Percentiles rank a stretch among this genome's conserved stretches.
Conservation (phyloP, 768 basidiomycete species). For the Pisolithus albus region DNA sequence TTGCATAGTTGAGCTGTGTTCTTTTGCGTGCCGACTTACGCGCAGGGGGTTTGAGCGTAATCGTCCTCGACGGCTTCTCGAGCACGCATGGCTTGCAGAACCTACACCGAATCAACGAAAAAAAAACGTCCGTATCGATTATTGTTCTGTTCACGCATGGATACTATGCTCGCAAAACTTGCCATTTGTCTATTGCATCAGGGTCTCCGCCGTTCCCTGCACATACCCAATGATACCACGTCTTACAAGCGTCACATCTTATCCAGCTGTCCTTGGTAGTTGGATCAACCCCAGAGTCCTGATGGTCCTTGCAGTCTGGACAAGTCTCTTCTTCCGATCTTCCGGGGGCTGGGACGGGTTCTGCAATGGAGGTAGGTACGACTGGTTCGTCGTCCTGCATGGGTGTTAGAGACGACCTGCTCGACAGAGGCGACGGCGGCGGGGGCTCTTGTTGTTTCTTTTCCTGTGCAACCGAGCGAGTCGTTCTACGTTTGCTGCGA, state of each 20-base stretch:
- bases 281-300: slow-evolving; percentile 25
- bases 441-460: slow-evolving; percentile 28
- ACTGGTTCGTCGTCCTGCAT: slow-evolving; percentile 7
- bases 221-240: slow-evolving; percentile 82
- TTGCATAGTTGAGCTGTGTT: slow-evolving; percentile 72
- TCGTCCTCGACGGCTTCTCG: slow-evolving; percentile 51
- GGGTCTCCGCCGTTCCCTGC: slow-evolving; percentile 60
- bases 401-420: slow-evolving; percentile 24
- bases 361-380: not conserved
- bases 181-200: slow-evolving; percentile 75
- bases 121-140: slow-evolving; percentile 10
- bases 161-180: slow-evolving; percentile 19
- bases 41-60: slow-evolving; percentile 70
- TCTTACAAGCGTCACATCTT: slow-evolving; percentile 72
- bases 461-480: slow-evolving; percentile 30
- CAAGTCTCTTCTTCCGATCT: slow-evolving; percentile 32
- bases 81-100: slow-evolving; percentile 61
- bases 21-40: slow-evolving; percentile 78
- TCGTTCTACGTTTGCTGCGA: slow-evolving; percentile 38
- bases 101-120: slow-evolving; percentile 34
- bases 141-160: slow-evolving; percentile 8
- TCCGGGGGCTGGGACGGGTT: slow-evolving; percentile 14
- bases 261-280: slow-evolving; percentile 74
- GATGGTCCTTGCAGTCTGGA: slow-evolving; percentile 44
- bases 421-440: slow-evolving; percentile 25